Evolutionary conservation across 2,329 filamentous ascomycete species (phyloP).

Genomic region (Alternaria hordeiaustralica): DNA sequence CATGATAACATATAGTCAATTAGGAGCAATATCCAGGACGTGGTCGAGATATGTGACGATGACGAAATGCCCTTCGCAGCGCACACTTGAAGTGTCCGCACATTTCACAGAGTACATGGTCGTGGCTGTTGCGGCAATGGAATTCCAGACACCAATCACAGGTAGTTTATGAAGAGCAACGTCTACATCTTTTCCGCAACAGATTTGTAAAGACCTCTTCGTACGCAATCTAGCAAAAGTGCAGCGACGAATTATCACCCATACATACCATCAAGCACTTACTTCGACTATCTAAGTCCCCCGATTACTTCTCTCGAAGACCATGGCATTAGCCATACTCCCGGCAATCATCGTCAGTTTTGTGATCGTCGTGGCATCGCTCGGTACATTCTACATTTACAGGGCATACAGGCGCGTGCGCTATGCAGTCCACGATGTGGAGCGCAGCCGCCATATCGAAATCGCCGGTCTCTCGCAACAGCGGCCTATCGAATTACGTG

Average conservation of each 20-base stretch:
- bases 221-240: neutral
- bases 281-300: neutral
- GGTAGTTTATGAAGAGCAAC: neutral
- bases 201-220: neutral
- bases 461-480: neutral
- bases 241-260: neutral
- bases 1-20: neutral
- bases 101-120: neutral
- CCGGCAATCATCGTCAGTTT: neutral
- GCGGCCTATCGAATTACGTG: neutral
- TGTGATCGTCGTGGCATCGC: neutral
- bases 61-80: neutral
- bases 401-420: neutral
- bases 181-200: neutral
- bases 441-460: neutral
- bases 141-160: neutral
- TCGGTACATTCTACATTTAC: neutral
- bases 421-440: neutral
- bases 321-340: neutral
- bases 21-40: neutral
- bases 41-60: neutral
- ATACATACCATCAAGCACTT: neutral
- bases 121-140: neutral
- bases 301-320: neutral
- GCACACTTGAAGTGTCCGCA: neutral